phyloP scores from a whole-genome alignment of 805 yeast species.

The Lipomyces japonicus region DNA sequence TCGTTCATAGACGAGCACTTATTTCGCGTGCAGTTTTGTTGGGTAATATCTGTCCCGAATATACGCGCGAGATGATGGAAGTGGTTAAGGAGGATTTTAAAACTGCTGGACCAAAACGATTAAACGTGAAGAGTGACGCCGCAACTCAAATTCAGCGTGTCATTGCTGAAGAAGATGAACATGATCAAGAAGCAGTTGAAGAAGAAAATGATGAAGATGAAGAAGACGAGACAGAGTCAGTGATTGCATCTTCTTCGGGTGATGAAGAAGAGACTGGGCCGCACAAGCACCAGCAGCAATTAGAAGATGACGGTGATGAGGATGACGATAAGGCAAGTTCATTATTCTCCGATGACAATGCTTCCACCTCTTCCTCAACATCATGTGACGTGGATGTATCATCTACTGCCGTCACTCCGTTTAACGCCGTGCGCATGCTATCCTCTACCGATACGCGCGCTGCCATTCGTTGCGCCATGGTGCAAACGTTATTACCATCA shows the following conservation, averaged over 20 bases:
- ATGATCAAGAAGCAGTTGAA: not conserved
- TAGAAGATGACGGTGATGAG: constrained; percentile 14
- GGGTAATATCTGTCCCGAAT: constrained; percentile 29
- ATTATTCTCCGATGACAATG: constrained; percentile 3
- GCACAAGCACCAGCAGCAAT: not conserved
- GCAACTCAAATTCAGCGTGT: not conserved
- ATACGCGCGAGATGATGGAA: constrained; percentile 29
- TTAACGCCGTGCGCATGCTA: constrained; percentile 15
- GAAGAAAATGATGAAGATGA: not conserved
- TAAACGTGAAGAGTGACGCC: not conserved
- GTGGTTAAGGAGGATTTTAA: constrained; percentile 27
- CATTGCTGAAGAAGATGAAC: not conserved
- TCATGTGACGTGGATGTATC: not conserved
- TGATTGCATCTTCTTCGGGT: constrained; percentile 4
- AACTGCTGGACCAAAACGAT: constrained; percentile 6
- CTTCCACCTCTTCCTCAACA: constrained; percentile 3
- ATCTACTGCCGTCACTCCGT: constrained; percentile 2
- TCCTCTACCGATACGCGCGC: constrained; percentile 30
- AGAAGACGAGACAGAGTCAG: constrained; percentile 1
- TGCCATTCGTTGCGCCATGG: constrained; percentile 33
- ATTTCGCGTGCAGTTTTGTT: constrained; percentile 34
- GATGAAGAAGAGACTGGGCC: constrained; percentile 4
- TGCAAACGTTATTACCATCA: constrained; percentile 25
- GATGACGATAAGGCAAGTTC: constrained; percentile 4
- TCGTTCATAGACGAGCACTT: constrained; percentile 32